Evolutionary conservation across 495 filamentous ascomycete species (phyloP), one percentile per base, ranked within the genome.

Genomic region (Oidiodendron maius): DNA sequence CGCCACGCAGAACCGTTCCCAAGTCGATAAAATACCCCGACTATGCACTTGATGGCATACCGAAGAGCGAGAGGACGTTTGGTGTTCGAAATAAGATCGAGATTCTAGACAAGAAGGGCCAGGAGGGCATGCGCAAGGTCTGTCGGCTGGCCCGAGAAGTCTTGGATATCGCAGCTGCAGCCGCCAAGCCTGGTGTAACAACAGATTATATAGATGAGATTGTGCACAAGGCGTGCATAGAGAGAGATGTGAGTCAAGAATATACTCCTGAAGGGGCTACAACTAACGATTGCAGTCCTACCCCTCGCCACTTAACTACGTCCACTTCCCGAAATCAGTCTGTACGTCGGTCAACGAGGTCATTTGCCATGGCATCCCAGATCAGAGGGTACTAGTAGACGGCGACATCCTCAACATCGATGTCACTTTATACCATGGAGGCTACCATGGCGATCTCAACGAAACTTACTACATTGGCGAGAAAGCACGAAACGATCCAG

Each of bases 141-240:
- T 97, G 93, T 64, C 77, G 81, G 39, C 59, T 97, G 43, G 87
- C 87, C 5, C 74, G 93, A 63, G 93, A 99, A 63, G 93, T 99
- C 1, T 66, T 99, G 50, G 93, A 99, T 71, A 84, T 94, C 57
- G 86, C 91, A 0, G 93, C 88, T 0, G 77, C 80, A 12, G 91
- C 83, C 35, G 56, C 84, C 46, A 82, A 76, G 59, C 93, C 94
- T 12, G 93, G 93, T 12, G 80, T 97, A 21, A 97, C 94, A 1
- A 99, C 93, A 6, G 94, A 99, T 62, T 84, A 95, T 61, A 87
- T 99, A 28, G 93, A 99, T 60, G 88, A 94, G 65, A 73, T 96
- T 56, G 91, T 96, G 25, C 93, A 99, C 70, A 89, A 95, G 58
- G 93, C 93, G 41, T 96, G 89, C 62, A 67, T 97, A 50, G 93